Conservation (phyloP, 2,329 filamentous ascomycete species). For the Orbilia javanica region DNA sequence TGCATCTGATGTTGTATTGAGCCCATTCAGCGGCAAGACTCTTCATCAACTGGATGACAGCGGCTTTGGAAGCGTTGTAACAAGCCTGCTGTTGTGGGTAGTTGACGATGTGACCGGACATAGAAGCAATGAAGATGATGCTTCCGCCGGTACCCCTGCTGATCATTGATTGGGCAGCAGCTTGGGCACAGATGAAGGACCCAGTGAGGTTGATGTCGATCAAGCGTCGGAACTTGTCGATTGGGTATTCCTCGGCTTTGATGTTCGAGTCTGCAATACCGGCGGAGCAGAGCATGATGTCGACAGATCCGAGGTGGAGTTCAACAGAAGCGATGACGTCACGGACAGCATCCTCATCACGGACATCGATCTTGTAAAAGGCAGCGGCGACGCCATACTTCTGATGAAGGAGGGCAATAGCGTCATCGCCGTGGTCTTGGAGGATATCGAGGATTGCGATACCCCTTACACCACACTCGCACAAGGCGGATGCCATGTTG, state of each 20-base stretch:
- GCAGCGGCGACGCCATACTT: constrained; percentile 79
- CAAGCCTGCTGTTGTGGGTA: constrained; percentile 85
- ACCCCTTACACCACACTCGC: constrained; percentile 80
- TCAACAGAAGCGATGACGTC: constrained; percentile 76
- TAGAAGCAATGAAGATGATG: constrained; percentile 81
- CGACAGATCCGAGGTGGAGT: constrained; percentile 76
- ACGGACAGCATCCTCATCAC: constrained; percentile 77
- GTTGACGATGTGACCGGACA: constrained; percentile 88
- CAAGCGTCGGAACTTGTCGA: constrained; percentile 80
- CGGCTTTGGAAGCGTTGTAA: constrained; percentile 88
- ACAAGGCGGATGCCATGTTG: constrained; percentile 82
- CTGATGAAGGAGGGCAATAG: constrained; percentile 77
- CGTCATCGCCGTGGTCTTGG: constrained; percentile 78
- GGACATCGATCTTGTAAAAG: constrained; percentile 84
- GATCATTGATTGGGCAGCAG: constrained; percentile 80
- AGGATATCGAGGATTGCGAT: constrained; percentile 83
- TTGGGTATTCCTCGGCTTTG: constrained; percentile 81
- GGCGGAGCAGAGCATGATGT: constrained; percentile 83
- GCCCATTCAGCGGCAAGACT: constrained; percentile 88
- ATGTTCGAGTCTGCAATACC: constrained; percentile 88
- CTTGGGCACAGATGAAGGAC: constrained; percentile 80
- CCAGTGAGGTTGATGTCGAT: constrained; percentile 87
- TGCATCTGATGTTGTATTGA: constrained; percentile 82
- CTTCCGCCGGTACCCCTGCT: constrained; percentile 77
- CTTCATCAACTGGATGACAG: constrained; percentile 81